Percentiles rank a stretch among this genome's conserved stretches.
Evolutionary conservation across 306 rosid genomes (phyloP).

Genomic region (Cercis canadensis): DNA sequence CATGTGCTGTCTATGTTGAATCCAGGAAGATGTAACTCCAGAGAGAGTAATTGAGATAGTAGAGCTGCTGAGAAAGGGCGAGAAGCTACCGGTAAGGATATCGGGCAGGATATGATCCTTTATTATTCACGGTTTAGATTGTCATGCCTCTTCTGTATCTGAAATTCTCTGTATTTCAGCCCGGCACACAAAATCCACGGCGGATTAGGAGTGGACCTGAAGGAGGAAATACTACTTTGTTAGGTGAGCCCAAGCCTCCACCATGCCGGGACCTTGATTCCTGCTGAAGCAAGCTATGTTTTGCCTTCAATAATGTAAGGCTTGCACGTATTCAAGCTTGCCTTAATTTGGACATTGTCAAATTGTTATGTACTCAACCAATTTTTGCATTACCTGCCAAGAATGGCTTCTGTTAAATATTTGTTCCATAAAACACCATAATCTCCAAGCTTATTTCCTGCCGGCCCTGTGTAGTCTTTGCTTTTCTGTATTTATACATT

Average conservation of each 20-base stretch:
- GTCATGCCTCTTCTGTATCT: slow-evolving; percentile 2
- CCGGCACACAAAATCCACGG: slow-evolving; percentile 82
- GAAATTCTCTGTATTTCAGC: slow-evolving; percentile 49
- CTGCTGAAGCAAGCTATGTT: slow-evolving; percentile 56
- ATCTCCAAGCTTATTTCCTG: slow-evolving; percentile 37
- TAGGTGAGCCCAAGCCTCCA: slow-evolving; percentile 80
- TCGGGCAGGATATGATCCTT: neutral
- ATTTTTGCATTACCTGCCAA: slow-evolving; percentile 43
- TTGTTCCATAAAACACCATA: slow-evolving; percentile 40
- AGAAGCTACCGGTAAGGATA: slow-evolving; percentile 86
- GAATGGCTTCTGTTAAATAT: slow-evolving; percentile 13
- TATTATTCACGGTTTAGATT: slow-evolving; percentile 8
- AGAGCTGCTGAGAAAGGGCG: slow-evolving; percentile 79
- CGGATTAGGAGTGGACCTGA: slow-evolving; percentile 88
- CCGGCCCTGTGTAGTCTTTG: slow-evolving; percentile 12
- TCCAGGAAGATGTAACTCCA: slow-evolving; percentile 97
- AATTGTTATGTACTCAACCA: slow-evolving; percentile 45
- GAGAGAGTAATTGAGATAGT: slow-evolving; percentile 81
- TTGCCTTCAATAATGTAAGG: slow-evolving; percentile 76
- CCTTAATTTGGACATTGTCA: slow-evolving; percentile 43
- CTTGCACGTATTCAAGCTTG: slow-evolving; percentile 58
- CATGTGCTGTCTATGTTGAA: slow-evolving; percentile 29
- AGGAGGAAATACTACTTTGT: slow-evolving; percentile 92
- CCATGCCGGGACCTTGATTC: slow-evolving; percentile 95
- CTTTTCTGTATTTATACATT: slow-evolving; percentile 40